These are phyloP conservation scores for Lachnellula subtilissima DNA, from an alignment of 2,329 filamentous ascomycete species.

Conservation along the genomic window DNA sequence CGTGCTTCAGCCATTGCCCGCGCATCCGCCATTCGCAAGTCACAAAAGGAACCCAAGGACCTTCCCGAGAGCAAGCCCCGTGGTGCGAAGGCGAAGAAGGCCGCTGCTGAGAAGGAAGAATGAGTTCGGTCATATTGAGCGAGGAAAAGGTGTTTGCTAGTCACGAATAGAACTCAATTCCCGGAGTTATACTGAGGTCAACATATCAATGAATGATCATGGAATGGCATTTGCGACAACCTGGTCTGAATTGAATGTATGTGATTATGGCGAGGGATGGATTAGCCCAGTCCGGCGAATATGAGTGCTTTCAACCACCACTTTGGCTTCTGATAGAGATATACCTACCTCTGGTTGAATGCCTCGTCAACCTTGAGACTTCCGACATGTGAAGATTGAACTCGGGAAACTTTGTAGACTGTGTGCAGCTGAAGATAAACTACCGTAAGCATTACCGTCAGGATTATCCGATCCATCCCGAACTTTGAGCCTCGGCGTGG, in stretches of 20 bases:
- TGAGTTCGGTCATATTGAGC: slow-evolving; percentile 16
- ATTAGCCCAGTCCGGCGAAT: slow-evolving; percentile 1
- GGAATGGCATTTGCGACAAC: slow-evolving; percentile 10
- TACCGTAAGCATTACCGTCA: too few species aligned
- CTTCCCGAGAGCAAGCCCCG: slow-evolving; percentile 68
- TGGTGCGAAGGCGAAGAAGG: slow-evolving; percentile 75
- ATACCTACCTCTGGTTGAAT: not conserved
- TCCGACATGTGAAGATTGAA: slow-evolving; percentile 23
- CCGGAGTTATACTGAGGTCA: slow-evolving; percentile 20
- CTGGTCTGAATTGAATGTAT: slow-evolving; percentile 6
- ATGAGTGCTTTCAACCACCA: not conserved
- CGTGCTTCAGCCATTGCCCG: slow-evolving; percentile 76
- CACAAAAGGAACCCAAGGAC: slow-evolving; percentile 75
- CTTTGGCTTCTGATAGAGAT: slow-evolving; percentile 1
- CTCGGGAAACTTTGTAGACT: too few species aligned
- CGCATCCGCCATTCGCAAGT: slow-evolving; percentile 76
- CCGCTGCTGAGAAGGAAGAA: slow-evolving; percentile 47
- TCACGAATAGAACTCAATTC: slow-evolving; percentile 22
- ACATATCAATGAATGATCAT: slow-evolving; percentile 12
- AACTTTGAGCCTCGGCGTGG: slow-evolving; percentile 17
- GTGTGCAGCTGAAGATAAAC: too few species aligned
- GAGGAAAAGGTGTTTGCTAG: slow-evolving; percentile 20
- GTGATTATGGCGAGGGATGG: slow-evolving; percentile 1
- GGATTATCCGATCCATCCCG: slow-evolving; percentile 14
- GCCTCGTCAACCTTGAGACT: not conserved